A percentile compares a stretch with the other conserved stretches of the same genome.
These are phyloP conservation scores for Acanthamoeba royreba DNA, from an alignment of 208 protist genomes.

Conservation along the genomic window DNA sequence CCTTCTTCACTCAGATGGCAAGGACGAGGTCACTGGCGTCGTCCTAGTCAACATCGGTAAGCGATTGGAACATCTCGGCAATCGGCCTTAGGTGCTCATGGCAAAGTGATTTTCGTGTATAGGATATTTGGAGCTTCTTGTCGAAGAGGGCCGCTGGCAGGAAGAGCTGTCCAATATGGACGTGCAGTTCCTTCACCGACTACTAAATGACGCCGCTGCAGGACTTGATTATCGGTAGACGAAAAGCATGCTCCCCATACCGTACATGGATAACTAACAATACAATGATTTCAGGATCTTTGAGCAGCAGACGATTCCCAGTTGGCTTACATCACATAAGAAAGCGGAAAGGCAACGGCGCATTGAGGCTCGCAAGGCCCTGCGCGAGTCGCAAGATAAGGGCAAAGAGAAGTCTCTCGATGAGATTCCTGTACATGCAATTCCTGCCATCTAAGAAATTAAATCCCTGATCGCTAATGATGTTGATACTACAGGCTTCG, in stretches of 20 bases:
- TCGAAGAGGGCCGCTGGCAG: background rate
- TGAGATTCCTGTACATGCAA: background rate
- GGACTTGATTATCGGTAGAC: background rate
- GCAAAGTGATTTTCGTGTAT: background rate
- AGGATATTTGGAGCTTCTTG: background rate
- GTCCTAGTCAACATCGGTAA: background rate
- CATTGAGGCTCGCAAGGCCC: background rate
- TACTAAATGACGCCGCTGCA: background rate
- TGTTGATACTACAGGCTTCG: background rate
- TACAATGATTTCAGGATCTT: background rate
- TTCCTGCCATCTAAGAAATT: too few species aligned
- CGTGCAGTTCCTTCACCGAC: background rate
- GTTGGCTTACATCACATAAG: background rate
- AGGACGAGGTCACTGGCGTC: background rate
- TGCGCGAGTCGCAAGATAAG: background rate
- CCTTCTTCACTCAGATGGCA: background rate
- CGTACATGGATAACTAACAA: background rate
- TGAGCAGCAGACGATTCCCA: constrained; percentile 14
- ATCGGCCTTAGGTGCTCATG: background rate
- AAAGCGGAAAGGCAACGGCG: background rate
- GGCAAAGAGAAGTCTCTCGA: background rate
- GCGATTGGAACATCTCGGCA: background rate
- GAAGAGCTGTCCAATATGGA: background rate
- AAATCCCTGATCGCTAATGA: background rate
- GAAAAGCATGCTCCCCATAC: background rate